phyloP scores from a whole-genome alignment of 2,329 filamentous ascomycete genomes.

The Fusarium pseudoanthophilum region DNA sequence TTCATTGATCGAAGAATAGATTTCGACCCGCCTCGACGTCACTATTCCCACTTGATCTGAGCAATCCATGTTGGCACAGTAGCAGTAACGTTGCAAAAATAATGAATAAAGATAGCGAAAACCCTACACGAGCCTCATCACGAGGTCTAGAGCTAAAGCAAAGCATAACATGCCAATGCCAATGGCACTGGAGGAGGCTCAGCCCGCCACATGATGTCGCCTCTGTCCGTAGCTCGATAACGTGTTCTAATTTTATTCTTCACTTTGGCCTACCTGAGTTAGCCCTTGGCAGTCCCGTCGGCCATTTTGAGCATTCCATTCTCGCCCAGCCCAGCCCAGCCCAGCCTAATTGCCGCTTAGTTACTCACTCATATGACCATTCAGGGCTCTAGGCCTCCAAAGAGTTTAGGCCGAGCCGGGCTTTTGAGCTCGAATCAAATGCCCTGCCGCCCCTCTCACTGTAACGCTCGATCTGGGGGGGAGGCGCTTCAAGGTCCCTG shows the following conservation, averaged over 20 bases:
- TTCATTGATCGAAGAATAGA: background rate
- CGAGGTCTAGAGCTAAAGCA: conserved; percentile 15
- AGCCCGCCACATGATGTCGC: conserved; percentile 10
- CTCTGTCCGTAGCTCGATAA: background rate
- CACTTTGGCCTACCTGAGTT: conserved; percentile 28
- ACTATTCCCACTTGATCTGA: conserved; percentile 5
- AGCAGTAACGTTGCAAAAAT: background rate
- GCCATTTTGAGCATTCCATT: background rate
- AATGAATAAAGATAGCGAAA: background rate
- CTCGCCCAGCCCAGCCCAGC: background rate
- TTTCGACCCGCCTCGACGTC: conserved; percentile 19
- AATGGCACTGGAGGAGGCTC: background rate
- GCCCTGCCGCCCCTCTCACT: conserved; percentile 30
- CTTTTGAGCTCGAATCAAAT: conserved; percentile 25
- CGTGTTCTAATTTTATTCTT: conserved; percentile 38
- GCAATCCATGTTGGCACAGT: background rate
- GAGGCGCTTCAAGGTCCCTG: conserved; percentile 20
- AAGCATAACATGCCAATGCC: conserved; percentile 4
- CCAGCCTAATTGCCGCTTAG: background rate
- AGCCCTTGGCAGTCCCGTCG: conserved; percentile 17
- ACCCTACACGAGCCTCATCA: conserved; percentile 24
- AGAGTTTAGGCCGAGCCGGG: background rate
- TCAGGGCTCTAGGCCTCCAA: conserved; percentile 1
- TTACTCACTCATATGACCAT: background rate
- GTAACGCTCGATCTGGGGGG: conserved; percentile 24